Conservation (phyloP, 305 asterid species). For the Fraxinus latifolia region DNA sequence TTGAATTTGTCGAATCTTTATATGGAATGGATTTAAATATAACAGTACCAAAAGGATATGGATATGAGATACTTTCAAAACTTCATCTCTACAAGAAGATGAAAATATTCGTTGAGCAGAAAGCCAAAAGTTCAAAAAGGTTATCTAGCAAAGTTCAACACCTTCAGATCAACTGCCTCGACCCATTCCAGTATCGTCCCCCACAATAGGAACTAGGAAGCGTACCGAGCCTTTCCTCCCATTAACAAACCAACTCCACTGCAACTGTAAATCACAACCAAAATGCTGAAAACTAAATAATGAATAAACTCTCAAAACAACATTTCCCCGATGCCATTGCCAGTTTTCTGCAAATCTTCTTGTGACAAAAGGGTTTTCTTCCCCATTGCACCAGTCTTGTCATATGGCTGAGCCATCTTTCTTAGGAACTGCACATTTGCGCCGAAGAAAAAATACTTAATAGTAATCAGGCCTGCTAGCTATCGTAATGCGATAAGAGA, state of each 20-base stretch:
- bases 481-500: background rate
- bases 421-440: conserved; percentile 63
- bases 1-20: background rate
- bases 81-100: background rate
- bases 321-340: conserved; percentile 49
- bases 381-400: conserved; percentile 77
- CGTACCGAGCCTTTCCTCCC: background rate
- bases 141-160: background rate
- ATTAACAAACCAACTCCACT: background rate
- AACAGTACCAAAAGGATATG: background rate
- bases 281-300: background rate
- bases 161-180: background rate
- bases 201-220: background rate
- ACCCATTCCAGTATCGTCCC: background rate
- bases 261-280: background rate
- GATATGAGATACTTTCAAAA: background rate
- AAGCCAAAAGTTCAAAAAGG: background rate
- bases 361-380: conserved; percentile 78
- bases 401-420: conserved; percentile 98
- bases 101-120: background rate
- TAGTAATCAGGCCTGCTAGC: background rate
- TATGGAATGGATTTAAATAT: background rate
- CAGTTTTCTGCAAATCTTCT: conserved; percentile 81
- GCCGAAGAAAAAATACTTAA: background rate
- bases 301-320: conserved; percentile 38